phyloP scores from a whole-genome alignment of 768 basidiomycete species.

The Rubroboletus satanas region DNA sequence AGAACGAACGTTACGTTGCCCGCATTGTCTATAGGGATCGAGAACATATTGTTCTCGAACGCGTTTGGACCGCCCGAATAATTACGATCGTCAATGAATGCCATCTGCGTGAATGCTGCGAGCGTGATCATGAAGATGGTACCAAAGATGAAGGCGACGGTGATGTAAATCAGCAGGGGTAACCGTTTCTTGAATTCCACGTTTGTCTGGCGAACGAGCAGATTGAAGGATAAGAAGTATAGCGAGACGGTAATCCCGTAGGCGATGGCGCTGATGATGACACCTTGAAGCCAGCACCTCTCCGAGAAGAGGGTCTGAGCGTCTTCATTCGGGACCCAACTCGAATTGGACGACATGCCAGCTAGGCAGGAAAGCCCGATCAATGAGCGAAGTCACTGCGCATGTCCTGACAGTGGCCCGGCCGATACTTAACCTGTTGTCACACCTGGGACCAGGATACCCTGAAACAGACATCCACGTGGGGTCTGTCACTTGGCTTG shows the following conservation, averaged over 20 bases:
- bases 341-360: slow-evolving; percentile 16
- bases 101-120: slow-evolving; percentile 24
- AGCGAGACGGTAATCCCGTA: slow-evolving; percentile 10
- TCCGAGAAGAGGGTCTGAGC: slow-evolving; percentile 15
- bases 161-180: slow-evolving; percentile 6
- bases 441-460: background rate
- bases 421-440: background rate
- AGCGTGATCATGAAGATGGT: slow-evolving; percentile 18
- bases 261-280: slow-evolving; percentile 3
- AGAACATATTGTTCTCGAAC: slow-evolving; percentile 21
- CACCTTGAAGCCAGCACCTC: slow-evolving; percentile 20
- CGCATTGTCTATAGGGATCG: slow-evolving; percentile 13
- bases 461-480: background rate
- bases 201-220: slow-evolving; percentile 3
- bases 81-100: slow-evolving; percentile 32
- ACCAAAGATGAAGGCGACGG: slow-evolving; percentile 1
- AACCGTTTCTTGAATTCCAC: slow-evolving; percentile 2
- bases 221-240: slow-evolving; percentile 5
- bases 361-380: background rate
- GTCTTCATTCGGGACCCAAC: slow-evolving; percentile 14
- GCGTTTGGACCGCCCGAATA: slow-evolving; percentile 31
- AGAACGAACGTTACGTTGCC: slow-evolving; percentile 12
- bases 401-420: too few relatives aligned
- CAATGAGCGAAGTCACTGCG: background rate
- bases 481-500: background rate